Base-by-base conservation (phyloP, 2,329 filamentous ascomycete species). In the Fusarium illudens region DNA sequence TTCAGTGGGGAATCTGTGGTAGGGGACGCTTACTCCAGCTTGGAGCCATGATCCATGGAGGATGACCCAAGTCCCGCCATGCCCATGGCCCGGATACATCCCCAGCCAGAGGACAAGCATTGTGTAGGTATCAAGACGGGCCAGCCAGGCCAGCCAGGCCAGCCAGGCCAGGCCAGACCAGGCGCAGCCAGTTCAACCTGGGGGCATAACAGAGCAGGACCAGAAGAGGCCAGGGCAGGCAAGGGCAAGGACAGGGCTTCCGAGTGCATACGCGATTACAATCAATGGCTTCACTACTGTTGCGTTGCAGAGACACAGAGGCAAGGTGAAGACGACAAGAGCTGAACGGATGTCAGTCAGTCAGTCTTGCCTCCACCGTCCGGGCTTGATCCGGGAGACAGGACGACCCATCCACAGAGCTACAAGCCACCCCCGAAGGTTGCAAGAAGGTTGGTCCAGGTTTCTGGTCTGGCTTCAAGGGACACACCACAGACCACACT, bases 381-480 rank as follows among this genome's bases (percentile, higher is more conserved):
- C 51, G 58, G 56, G 52, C 60, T 61, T 59, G 60, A 63, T 63
- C 68, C 72, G 66, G 64, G 60, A 67, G 59, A 70, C 64, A 64
- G 48, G 58, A 71, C 48, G 58, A 58, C 30, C 36, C 52, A 65
- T 58, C 58, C 58, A 62, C 58, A 54, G 39, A 50, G 65, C 58
- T 46, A 65, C 57, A 68, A 72, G 71, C 71, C 68, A 72, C 64
- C 67, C 62, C 68, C 57, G 61, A 70, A 67, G 50, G 49, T 56
- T 67, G 58, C 37, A 62, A 42, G 17, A 34, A 36, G 54, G 54
- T 36, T 60, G 55, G 55, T 46, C 59, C 44, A 33, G 32, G 49
- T 51, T 32, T 51, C 49, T 51, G 32, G 49, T 52, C 48, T 49
- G 22, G 19, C 49, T n/a, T 44, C 39, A 44, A 44, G 39, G 39